Percentiles rank a stretch among this genome's conserved stretches.
Evolutionary conservation across 345 rosid species (phyloP).

Genomic region (Diplotaxis tenuifolia): DNA sequence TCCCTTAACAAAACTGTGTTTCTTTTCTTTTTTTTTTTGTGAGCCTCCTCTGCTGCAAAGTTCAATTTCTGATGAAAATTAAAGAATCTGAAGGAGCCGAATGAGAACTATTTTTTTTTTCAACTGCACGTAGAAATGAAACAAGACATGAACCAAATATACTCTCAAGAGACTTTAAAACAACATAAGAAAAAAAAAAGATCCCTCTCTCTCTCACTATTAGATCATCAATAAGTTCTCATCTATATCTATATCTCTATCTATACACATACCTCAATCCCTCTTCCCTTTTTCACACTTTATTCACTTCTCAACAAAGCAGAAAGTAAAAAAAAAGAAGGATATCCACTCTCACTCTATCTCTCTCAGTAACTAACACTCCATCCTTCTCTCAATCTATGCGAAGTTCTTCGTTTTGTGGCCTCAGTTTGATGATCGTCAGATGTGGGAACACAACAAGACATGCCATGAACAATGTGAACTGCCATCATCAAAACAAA

Average conservation of each 20-base stretch:
- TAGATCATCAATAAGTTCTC: conserved; percentile 19
- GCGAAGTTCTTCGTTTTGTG: conserved; percentile 60
- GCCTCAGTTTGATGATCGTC: conserved; percentile 67
- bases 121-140: conserved; percentile 5
- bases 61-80: background rate
- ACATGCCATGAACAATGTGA: conserved; percentile 91
- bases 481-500: conserved; percentile 51
- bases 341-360: background rate
- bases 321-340: background rate
- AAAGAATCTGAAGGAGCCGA: background rate
- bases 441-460: conserved; percentile 75
- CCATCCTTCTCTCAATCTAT: conserved; percentile 53
- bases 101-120: background rate
- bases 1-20: background rate
- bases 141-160: conserved; percentile 8
- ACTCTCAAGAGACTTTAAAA: conserved; percentile 10
- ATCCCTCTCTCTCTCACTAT: background rate
- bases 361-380: conserved; percentile 14
- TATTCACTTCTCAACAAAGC: conserved; percentile 5
- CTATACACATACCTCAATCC: conserved; percentile 19
- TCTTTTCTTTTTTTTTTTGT: background rate
- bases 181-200: background rate
- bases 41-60: background rate
- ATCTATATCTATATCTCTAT: conserved; percentile 29
- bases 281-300: conserved; percentile 10